phyloP scores from a whole-genome alignment of 2,329 filamentous ascomycete genomes.

The Talaromyces albobiverticillius region DNA sequence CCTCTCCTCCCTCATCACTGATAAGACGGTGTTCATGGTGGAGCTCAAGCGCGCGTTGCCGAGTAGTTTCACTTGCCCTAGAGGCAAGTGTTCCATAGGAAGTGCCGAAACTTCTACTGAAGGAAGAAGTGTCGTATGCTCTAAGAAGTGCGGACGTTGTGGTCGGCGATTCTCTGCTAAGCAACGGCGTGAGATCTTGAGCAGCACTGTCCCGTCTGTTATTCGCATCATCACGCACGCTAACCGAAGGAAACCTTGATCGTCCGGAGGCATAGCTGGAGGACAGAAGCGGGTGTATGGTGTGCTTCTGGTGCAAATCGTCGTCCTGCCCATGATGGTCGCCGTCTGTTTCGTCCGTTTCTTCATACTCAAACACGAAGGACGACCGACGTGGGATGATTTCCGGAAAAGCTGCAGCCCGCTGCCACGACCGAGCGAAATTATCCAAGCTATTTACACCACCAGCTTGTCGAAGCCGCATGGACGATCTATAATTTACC shows the following conservation, averaged over 20 bases:
- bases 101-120: slow-evolving; percentile 69
- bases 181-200: slow-evolving; percentile 13
- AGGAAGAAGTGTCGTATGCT: slow-evolving; percentile 60
- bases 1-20: slow-evolving; percentile 31
- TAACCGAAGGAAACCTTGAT: slow-evolving; percentile 9
- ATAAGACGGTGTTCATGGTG: slow-evolving; percentile 51
- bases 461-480: slow-evolving; percentile 64
- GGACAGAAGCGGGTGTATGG: slow-evolving; percentile 4
- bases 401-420: slow-evolving; percentile 83
- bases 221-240: neutral
- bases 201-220: slow-evolving; percentile 2
- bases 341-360: slow-evolving; percentile 46
- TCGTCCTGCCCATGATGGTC: slow-evolving; percentile 20
- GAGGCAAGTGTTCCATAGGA: slow-evolving; percentile 60
- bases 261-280: slow-evolving; percentile 8
- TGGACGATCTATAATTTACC: slow-evolving; percentile 30
- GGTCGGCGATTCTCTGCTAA: slow-evolving; percentile 17
- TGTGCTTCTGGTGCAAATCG: slow-evolving; percentile 16
- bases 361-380: slow-evolving; percentile 58
- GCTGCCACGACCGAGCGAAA: slow-evolving; percentile 88
- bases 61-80: slow-evolving; percentile 55
- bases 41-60: slow-evolving; percentile 54
- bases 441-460: slow-evolving; percentile 93
- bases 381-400: slow-evolving; percentile 76
- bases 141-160: slow-evolving; percentile 9